A percentile compares a stretch with the other conserved stretches of the same genome.
phyloP scores from a whole-genome alignment of 768 basidiomycete genomes.

The Hydnomerulius pinastri region DNA sequence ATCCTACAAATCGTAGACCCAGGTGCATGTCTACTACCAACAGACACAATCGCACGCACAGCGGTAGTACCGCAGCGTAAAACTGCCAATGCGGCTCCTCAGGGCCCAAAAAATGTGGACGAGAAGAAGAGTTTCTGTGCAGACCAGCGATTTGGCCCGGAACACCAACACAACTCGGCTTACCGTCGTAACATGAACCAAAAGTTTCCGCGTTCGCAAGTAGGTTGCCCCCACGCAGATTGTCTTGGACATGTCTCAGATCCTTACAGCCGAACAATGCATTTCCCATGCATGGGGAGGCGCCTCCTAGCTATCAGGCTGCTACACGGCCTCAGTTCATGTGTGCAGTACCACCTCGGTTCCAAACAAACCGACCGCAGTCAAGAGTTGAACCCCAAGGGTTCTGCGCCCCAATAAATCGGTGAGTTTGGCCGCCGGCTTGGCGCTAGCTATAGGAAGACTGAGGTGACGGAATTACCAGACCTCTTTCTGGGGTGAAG shows the following conservation, averaged over 20 bases:
- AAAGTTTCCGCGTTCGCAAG: background rate
- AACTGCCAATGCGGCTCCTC: background rate
- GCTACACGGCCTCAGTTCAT: background rate
- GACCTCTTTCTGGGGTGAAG: slow-evolving; percentile 1
- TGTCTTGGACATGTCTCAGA: background rate
- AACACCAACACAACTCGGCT: background rate
- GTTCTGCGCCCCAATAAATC: background rate
- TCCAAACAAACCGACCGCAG: background rate
- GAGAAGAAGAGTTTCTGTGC: background rate
- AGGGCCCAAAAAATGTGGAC: background rate
- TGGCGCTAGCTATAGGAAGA: background rate
- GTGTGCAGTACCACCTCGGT: slow-evolving; percentile 3
- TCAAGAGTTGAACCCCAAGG: background rate
- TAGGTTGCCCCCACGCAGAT: background rate
- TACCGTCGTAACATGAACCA: background rate
- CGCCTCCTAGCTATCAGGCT: background rate
- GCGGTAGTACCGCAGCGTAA: background rate
- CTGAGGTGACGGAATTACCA: slow-evolving; percentile 1
- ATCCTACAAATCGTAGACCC: background rate
- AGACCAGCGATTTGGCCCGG: background rate
- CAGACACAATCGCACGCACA: background rate
- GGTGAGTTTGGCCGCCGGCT: background rate
- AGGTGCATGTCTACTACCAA: background rate
- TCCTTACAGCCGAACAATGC: background rate
- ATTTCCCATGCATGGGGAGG: background rate